These are phyloP conservation scores for Podila minutissima DNA, from an alignment of 192 early-diverging fungal genomes.

Conservation along the genomic window DNA sequence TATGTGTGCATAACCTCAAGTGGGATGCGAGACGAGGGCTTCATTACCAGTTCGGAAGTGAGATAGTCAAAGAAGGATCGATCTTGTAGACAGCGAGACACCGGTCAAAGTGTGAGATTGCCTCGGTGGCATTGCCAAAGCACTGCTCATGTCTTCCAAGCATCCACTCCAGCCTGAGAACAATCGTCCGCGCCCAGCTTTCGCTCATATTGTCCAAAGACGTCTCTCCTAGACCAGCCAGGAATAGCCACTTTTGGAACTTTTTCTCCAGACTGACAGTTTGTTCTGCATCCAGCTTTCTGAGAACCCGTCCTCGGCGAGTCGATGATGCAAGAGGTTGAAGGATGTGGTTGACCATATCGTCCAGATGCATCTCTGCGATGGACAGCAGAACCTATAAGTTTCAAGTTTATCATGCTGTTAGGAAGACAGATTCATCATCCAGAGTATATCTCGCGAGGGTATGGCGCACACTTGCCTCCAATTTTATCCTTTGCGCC, in stretches of 20 bases:
- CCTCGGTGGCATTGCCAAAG: slow-evolving; percentile 23
- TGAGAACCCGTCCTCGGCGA: slow-evolving; percentile 16
- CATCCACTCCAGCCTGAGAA: slow-evolving; percentile 19
- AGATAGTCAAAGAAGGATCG: background rate
- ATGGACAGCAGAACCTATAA: slow-evolving; percentile 23
- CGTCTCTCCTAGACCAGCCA: slow-evolving; percentile 11
- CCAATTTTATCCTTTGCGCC: slow-evolving; percentile 6
- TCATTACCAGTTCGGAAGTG: slow-evolving; percentile 41
- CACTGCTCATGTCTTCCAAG: slow-evolving; percentile 38
- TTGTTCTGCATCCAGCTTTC: slow-evolving; percentile 30
- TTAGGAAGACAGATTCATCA: background rate
- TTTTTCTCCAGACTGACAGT: slow-evolving; percentile 15
- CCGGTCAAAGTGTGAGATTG: slow-evolving; percentile 32
- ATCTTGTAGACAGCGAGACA: slow-evolving; percentile 7
- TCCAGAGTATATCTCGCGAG: background rate
- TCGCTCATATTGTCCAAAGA: background rate
- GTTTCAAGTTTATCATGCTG: no score
- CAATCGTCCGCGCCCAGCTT: background rate
- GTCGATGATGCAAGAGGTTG: slow-evolving; percentile 12
- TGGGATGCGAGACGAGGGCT: background rate
- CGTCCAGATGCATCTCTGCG: slow-evolving; percentile 39
- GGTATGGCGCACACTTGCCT: slow-evolving; percentile 10
- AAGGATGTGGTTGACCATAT: slow-evolving; percentile 27
- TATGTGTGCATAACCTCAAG: background rate
- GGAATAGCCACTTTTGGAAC: slow-evolving; percentile 36